Evolutionary conservation across 345 rosid species (phyloP), one percentile per base, ranked within the genome.

Genomic region (Kandelia obovata): DNA sequence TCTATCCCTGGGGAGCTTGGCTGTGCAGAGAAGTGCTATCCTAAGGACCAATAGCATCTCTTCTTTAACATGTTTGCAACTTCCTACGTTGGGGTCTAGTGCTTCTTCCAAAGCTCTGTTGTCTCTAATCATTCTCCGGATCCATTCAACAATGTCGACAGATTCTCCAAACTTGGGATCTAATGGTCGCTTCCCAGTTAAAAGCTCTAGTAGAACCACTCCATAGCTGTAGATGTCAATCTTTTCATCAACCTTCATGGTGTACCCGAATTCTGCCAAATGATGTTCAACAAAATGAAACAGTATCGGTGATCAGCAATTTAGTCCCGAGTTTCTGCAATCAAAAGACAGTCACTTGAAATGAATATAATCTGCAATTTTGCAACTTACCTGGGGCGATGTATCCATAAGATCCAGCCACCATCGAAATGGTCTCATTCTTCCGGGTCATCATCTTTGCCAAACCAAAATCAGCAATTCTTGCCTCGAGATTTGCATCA

Each of bases 391-490:
- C 96, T 8, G 96, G 96, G 55, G 97, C 98, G 7, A 94, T 94
- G 83, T 89, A 94, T 17, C 97, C 96, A 68, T 88, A 91, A n/a
- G 98, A 94, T 46, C 98, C 98, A 31, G 98, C 97, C 64, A 94
- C 97, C 89, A 89, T 82, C 0, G 96, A 89, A 64, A 91, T 92
- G 21, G 96, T 94, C 79, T 94, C 97, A 20, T 94, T 91, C 86
- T 82, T 89, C 43, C 85, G 79, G 43, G 81, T 81, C 96, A 94
- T 89, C 96, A 88, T 84, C 71, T 87, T 91, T 8, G 96, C 98
- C 83, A 91, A 78, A 19, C 98, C 98, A 27, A 91, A 94, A 81
- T 91, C 98, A 6, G 97, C 96, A 65, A 94, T 87, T 61, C 90
- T 89, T 28, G 96, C 92, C 67, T 89, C 93, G 5, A 91, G 90